Evolutionary conservation across 2,329 filamentous ascomycete genomes (phyloP).

Genomic region (Cladophialophora bantiana): DNA sequence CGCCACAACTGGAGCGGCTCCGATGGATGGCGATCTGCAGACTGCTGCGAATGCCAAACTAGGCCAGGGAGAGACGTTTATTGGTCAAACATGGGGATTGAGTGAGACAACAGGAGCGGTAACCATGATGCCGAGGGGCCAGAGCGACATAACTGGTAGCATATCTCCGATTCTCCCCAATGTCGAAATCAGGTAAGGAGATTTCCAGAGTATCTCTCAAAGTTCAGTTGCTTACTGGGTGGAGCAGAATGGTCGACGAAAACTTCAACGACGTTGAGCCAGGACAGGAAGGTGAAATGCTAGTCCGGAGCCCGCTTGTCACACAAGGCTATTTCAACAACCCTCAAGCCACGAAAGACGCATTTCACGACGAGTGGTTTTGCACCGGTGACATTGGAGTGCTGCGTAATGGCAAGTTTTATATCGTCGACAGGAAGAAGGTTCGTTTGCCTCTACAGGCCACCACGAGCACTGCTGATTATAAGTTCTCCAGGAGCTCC

Average conservation of each 20-base stretch:
- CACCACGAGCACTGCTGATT: not conserved
- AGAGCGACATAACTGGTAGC: constrained; percentile 56
- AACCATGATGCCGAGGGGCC: constrained; percentile 54
- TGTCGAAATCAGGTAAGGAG: constrained; percentile 37
- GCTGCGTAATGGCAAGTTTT: constrained; percentile 70
- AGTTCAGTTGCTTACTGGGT: constrained; percentile 10
- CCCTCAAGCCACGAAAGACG: constrained; percentile 38
- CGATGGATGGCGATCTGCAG: constrained; percentile 63
- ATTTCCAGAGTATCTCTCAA: not conserved
- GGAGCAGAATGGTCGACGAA: constrained; percentile 33
- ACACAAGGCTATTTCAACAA: constrained; percentile 46
- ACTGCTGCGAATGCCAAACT: constrained; percentile 59
- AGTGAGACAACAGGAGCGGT: constrained; percentile 61
- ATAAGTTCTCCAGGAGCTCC: constrained; percentile 42
- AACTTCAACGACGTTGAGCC: constrained; percentile 34
- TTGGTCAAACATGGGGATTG: constrained; percentile 65
- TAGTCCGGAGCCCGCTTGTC: constrained; percentile 35
- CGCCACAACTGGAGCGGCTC: constrained; percentile 63
- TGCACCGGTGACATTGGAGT: constrained; percentile 43
- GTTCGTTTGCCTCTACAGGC: constrained; percentile 32
- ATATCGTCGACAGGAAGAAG: constrained; percentile 79
- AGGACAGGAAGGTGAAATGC: constrained; percentile 35
- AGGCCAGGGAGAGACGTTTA: constrained; percentile 48
- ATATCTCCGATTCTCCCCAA: constrained; percentile 49
- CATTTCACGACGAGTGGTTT: constrained; percentile 47